Percentiles rank a stretch among this genome's conserved stretches.
Conservation (phyloP, 805 yeast species). For the Schizosaccharomyces japonicus region DNA sequence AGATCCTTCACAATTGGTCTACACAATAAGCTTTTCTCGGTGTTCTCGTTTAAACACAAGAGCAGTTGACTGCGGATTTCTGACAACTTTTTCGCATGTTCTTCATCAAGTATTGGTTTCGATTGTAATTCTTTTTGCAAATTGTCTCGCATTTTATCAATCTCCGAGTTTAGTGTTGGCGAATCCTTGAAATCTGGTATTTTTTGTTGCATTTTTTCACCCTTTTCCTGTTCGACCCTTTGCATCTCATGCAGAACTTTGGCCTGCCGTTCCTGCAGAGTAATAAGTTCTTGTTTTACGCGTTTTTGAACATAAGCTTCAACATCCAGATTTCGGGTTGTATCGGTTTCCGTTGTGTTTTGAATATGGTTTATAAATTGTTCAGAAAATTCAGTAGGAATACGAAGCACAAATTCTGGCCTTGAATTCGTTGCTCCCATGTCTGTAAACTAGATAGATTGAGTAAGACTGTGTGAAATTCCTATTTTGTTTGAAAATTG, state of each 20-base stretch:
- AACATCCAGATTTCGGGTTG: neutral
- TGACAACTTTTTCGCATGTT: neutral
- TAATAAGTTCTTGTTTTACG: neutral
- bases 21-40: neutral
- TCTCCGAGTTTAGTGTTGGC: neutral
- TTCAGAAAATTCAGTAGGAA: constrained; percentile 1
- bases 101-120: neutral
- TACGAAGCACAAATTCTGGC: neutral
- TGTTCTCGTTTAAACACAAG: neutral
- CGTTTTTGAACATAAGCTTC: neutral
- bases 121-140: neutral
- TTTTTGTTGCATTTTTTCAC: neutral
- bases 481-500: no score
- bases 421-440: neutral
- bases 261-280: neutral
- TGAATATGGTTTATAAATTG: neutral
- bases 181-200: neutral
- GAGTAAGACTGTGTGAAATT: no score
- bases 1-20: neutral
- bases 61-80: neutral
- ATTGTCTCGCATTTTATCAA: neutral
- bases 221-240: neutral
- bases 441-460: no score
- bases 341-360: neutral
- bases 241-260: neutral